Conservation (phyloP, 2,329 filamentous ascomycete genomes). For the Monosporascus sp. region DNA sequence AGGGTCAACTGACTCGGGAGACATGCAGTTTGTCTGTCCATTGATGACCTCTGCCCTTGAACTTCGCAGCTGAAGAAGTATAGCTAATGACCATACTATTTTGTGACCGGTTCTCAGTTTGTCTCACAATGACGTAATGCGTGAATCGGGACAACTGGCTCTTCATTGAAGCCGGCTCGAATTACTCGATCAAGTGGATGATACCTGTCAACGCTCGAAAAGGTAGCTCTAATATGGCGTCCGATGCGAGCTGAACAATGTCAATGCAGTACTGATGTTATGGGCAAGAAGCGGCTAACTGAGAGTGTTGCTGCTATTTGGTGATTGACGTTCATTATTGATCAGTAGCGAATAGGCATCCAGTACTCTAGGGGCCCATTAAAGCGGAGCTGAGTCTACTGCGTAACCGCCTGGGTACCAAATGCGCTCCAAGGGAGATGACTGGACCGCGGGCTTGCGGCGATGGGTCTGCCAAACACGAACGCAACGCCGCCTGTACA, state of each 20-base stretch:
- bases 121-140: background rate
- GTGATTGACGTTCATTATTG: no score
- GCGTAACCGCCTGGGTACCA: no score
- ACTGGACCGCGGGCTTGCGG: background rate
- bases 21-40: no score
- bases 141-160: background rate
- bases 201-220: background rate
- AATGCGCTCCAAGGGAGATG: background rate
- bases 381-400: no score
- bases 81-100: background rate
- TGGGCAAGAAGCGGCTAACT: background rate
- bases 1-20: no score
- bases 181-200: background rate
- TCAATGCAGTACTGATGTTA: background rate
- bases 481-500: background rate
- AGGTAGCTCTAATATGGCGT: background rate
- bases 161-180: background rate
- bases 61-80: no score
- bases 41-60: no score
- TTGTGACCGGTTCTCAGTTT: background rate
- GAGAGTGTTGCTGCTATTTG: no score
- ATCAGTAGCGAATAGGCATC: no score
- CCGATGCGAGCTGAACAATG: background rate
- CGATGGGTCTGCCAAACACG: background rate
- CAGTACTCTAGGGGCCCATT: no score